Evolutionary conservation across 208 protist genomes (phyloP).

Genomic region (Phytomonas sp.): DNA sequence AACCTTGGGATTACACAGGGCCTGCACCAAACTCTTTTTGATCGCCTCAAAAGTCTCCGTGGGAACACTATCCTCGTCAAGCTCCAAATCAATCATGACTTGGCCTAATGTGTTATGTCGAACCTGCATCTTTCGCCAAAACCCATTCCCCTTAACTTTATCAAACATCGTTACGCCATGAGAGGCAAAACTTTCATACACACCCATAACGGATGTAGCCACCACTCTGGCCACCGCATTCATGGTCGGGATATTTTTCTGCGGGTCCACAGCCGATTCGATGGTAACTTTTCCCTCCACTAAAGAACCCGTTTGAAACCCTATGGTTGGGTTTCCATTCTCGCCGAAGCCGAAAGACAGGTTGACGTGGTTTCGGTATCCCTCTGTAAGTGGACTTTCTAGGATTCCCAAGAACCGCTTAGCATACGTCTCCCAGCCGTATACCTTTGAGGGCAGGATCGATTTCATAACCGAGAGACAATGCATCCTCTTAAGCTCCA

Average conservation of each 20-base stretch:
- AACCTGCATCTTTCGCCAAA: constrained; percentile 89
- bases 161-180: constrained; percentile 57
- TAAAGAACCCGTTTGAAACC: constrained; percentile 64
- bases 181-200: constrained; percentile 14
- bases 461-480: constrained; percentile 52
- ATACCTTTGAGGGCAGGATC: constrained; percentile 15
- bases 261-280: constrained; percentile 36
- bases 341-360: constrained; percentile 76
- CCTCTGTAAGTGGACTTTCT: constrained; percentile 45
- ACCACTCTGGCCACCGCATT: constrained; percentile 42
- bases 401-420: constrained; percentile 59
- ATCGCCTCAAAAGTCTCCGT: constrained; percentile 29
- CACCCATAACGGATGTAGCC: constrained; percentile 36
- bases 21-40: constrained; percentile 24
- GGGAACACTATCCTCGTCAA: constrained; percentile 32
- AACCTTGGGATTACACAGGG: constrained; percentile 18
- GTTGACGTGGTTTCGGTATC: constrained; percentile 92
- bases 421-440: constrained; percentile 26
- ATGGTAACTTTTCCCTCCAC: constrained; percentile 65
- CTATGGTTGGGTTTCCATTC: constrained; percentile 39
- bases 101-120: constrained; percentile 83
- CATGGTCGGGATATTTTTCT: constrained; percentile 53
- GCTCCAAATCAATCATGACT: constrained; percentile 71
- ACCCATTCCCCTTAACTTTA: constrained; percentile 67
- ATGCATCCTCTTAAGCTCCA: constrained; percentile 60